Base-by-base conservation (phyloP, 1,284 basidiomycete genomes). In the Taiwanofungus camphoratus region DNA sequence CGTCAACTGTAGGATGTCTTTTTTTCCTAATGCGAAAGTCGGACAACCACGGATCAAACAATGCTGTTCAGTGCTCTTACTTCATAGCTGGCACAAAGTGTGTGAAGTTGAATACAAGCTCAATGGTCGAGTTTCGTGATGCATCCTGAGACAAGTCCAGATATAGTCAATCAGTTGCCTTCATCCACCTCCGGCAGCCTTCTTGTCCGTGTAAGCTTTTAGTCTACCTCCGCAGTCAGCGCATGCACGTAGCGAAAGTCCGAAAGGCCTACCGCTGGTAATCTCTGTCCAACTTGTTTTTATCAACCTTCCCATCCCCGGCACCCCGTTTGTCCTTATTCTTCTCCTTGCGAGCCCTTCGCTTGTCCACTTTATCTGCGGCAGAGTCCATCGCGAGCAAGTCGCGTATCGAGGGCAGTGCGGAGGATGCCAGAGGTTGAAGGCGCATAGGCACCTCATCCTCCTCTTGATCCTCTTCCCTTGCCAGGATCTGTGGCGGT, bases 381-480 rank as follows among this genome's bases (percentile, higher is more conserved):
- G 77, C 81, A 21, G 78, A 69, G 49, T 91, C 87, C 63, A 84
- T 77, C 4, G 78, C 84, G 32, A 95, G 67, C 44, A 93, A 74
- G 23, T 89, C 85, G 36, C 79, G 77, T 60, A 93, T 84, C 11
- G 87, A 91, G 11, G 87, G 82, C 27, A 93, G 55, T 5, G 79
- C 74, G 16, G 87, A 91, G 12, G 87, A 84, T 39, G 75, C 70
- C 15, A 92, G 74, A 11, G 83, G 82, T 22, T 70, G 72, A 7
- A 94, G 76, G 13, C 82, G 80, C 49, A 68, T 63, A 5, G 61
- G 59, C 19, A 63, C 59, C 45, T 66, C 64, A 27, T 67, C 65
- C 22, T 73, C 71, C 8, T 62, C 65, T 24, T 51, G 51, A 21
- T 52, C 54, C 45, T 55, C 55, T 7, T 26, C n/a, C 15, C 40